A percentile compares a stretch with the other conserved stretches of the same genome.
Conservation (phyloP, 306 rosid species). For the Trifolium repens region DNA sequence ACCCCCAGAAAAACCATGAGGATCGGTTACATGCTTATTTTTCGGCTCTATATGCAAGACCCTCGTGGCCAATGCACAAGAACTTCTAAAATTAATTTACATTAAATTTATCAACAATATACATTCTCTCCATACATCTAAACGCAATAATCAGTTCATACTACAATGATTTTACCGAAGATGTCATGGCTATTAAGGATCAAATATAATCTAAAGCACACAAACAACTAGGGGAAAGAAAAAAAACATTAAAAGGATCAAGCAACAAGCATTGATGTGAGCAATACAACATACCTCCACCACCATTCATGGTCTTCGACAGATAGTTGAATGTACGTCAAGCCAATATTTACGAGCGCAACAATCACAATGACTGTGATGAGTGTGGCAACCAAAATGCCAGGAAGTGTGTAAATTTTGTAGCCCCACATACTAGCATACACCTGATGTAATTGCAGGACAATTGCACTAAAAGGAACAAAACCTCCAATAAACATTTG, state of each 20-base stretch:
- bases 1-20: neutral
- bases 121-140: no score
- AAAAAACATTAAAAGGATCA: slow-evolving; percentile 17
- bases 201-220: neutral
- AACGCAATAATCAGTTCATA: slow-evolving; percentile 24
- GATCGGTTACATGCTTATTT: slow-evolving; percentile 2
- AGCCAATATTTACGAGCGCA: slow-evolving; percentile 64
- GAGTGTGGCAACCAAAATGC: slow-evolving; percentile 65
- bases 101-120: no score
- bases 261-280: slow-evolving; percentile 22
- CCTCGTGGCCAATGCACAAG: no score
- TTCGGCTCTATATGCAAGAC: no score
- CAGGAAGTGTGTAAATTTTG: slow-evolving; percentile 76
- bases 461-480: slow-evolving; percentile 73
- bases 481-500: slow-evolving; percentile 87
- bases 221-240: neutral
- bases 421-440: slow-evolving; percentile 85
- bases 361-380: slow-evolving; percentile 54
- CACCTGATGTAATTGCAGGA: slow-evolving; percentile 69
- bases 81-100: no score
- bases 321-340: slow-evolving; percentile 83
- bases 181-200: slow-evolving; percentile 1
- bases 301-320: slow-evolving; percentile 95
- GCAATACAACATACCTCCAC: slow-evolving; percentile 75
- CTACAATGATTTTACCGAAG: slow-evolving; percentile 25